Evolutionary conservation across 257 asterid genomes (phyloP).

Genomic region (Ajuga chamaepitys): DNA sequence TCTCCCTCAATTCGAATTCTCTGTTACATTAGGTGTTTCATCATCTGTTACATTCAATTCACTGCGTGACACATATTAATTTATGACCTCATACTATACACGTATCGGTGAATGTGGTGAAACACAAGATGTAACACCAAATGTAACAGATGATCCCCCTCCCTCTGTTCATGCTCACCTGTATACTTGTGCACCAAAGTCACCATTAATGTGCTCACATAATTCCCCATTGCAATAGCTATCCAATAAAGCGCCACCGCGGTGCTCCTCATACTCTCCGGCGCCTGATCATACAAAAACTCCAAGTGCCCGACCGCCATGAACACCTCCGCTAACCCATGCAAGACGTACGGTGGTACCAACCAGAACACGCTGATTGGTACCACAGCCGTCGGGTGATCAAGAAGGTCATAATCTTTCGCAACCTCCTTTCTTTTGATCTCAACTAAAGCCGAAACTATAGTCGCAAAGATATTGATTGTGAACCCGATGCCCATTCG

Average conservation of each 20-base stretch:
- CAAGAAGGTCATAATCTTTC: conserved; percentile 31
- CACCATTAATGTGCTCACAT: conserved; percentile 49
- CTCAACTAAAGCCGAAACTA: conserved; percentile 50
- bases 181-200: conserved; percentile 46
- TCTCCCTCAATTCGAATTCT: too few relatives aligned
- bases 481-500: conserved; percentile 70
- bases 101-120: too few relatives aligned
- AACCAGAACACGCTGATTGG: conserved; percentile 74
- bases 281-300: conserved; percentile 70
- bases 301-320: conserved; percentile 64
- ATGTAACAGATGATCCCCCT: too few relatives aligned
- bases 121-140: too few relatives aligned
- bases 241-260: conserved; percentile 63
- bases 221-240: conserved; percentile 53
- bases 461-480: conserved; percentile 43
- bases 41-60: too few relatives aligned
- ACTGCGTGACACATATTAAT: too few relatives aligned
- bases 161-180: too few relatives aligned
- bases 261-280: conserved; percentile 85
- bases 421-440: conserved; percentile 59
- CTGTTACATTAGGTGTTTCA: too few relatives aligned
- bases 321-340: conserved; percentile 69
- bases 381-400: conserved; percentile 40
- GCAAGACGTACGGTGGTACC: conserved; percentile 61
- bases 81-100: too few relatives aligned